A percentile compares a stretch with the other conserved stretches of the same genome.
Evolutionary conservation across 169 alveolate species (phyloP).

Genomic region (Eimeria sp.): DNA sequence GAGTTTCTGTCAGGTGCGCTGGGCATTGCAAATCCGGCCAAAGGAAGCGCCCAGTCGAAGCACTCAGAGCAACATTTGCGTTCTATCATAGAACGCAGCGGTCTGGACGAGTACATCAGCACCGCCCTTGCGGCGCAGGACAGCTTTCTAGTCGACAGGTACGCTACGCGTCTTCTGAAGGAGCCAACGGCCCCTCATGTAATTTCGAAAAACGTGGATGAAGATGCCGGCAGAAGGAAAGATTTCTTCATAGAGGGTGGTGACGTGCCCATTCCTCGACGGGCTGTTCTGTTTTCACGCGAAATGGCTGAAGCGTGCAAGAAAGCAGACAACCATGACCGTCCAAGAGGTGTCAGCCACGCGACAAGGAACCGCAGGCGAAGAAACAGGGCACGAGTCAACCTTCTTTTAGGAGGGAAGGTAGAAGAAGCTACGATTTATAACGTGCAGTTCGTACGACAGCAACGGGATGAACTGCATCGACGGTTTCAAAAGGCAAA

Average conservation of each 20-base stretch:
- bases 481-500: slow-evolving; percentile 10
- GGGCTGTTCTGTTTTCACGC: slow-evolving; percentile 76
- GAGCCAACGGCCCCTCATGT: slow-evolving; percentile 20
- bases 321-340: not conserved
- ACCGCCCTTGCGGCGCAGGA: slow-evolving; percentile 61
- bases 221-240: not conserved
- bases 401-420: slow-evolving; percentile 63
- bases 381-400: slow-evolving; percentile 48
- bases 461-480: slow-evolving; percentile 66
- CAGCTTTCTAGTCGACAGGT: slow-evolving; percentile 24
- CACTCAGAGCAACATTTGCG: slow-evolving; percentile 55
- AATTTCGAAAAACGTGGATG: not conserved
- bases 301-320: slow-evolving; percentile 21
- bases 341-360: not conserved
- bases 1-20: slow-evolving; percentile 52
- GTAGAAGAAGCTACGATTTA: slow-evolving; percentile 77
- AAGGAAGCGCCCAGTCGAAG: slow-evolving; percentile 30
- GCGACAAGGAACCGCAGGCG: slow-evolving; percentile 29
- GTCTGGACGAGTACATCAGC: slow-evolving; percentile 67
- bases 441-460: slow-evolving; percentile 70
- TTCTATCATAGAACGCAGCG: slow-evolving; percentile 53
- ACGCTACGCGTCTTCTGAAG: slow-evolving; percentile 70
- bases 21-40: not conserved
- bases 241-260: slow-evolving; percentile 18
- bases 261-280: slow-evolving; percentile 78